A percentile compares a stretch with the other conserved stretches of the same genome.
Evolutionary conservation across 2,329 filamentous ascomycete genomes (phyloP).

Genomic region (Colletotrichum agaves): DNA sequence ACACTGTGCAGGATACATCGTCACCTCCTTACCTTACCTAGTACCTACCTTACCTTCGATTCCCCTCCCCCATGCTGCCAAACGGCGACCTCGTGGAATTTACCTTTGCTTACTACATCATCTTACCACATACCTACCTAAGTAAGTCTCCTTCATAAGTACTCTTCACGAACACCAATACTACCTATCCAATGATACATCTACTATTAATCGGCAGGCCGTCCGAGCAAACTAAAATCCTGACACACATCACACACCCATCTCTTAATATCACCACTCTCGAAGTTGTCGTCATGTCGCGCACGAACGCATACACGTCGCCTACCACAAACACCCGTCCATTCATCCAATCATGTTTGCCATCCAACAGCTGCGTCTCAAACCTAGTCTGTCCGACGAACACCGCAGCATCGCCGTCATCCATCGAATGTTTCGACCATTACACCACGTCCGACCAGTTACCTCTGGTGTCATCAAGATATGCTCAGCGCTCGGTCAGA

Average conservation of each 20-base stretch:
- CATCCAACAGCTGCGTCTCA: background rate
- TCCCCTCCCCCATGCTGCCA: background rate
- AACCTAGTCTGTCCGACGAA: background rate
- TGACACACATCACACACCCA: background rate
- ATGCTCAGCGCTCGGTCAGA: conserved; percentile 12
- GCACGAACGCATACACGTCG: background rate
- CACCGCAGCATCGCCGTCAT: conserved; percentile 1
- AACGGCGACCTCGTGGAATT: background rate
- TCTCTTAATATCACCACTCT: background rate
- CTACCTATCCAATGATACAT: background rate
- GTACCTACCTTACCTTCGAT: background rate
- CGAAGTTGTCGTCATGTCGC: background rate
- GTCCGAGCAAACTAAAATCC: background rate
- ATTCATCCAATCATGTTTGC: background rate
- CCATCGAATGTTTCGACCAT: conserved; percentile 4
- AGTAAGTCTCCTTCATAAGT: background rate
- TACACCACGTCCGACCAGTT: conserved; percentile 7
- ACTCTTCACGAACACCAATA: background rate
- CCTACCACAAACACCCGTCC: background rate
- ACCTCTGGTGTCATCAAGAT: conserved; percentile 8
- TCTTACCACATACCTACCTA: too few species aligned
- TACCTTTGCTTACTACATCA: background rate
- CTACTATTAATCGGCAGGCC: background rate
- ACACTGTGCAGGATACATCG: conserved; percentile 7
- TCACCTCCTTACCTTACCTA: background rate